Base-by-base conservation (phyloP, 257 asterid genomes). In the Solanum paucissectum region DNA sequence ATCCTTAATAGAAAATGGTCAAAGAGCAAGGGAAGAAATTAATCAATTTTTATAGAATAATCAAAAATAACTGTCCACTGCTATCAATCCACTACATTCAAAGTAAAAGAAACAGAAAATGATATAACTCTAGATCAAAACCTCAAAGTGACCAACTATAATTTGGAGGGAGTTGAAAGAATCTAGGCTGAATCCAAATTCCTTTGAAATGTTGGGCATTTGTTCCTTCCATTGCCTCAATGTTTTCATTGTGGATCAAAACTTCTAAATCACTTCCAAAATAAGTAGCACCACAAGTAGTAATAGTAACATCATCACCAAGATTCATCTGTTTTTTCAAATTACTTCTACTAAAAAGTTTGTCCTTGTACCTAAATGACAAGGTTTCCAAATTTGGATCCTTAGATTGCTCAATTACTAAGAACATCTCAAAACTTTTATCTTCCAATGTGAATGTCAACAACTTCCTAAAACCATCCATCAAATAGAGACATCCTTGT, bases 131-230 rank as follows among this genome's bases (percentile, higher is more conserved):
- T 58, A 58, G 27, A 66, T 12, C 27, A 83, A 46, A 60, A 12
- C 34, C 69, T 82, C 84, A 88, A 49, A 73, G 27, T 75, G 27
- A 44, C 90, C 89, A 90, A 40, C 85, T 66, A 20, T 81, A 86
- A 83, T 73, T 84, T 46, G 85, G 73, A 73, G 89, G 88, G 21
- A 90, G 83, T 20, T 88, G 87, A 87, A 82, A 76, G 66, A 87
- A 87, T 62, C 92, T 83, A 25, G 92, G 87, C 34, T 87, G 86
- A 83, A 90, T 76, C 90, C 92, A 90, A 72, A 88, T 69, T 32
- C 90, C 92, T 87, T 87, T 88, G 29, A 88, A 66, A 42, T 68
- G 86, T 11, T 66, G 36, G 5, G 20, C 46, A 33, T 29, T 81
- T 4, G 12, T 12, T 37, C 76, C 83, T 42, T 77, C 36, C 10